Evolutionary conservation across 441 rosid species (phyloP).

Genomic region (Pelargonium cotyledonis): DNA sequence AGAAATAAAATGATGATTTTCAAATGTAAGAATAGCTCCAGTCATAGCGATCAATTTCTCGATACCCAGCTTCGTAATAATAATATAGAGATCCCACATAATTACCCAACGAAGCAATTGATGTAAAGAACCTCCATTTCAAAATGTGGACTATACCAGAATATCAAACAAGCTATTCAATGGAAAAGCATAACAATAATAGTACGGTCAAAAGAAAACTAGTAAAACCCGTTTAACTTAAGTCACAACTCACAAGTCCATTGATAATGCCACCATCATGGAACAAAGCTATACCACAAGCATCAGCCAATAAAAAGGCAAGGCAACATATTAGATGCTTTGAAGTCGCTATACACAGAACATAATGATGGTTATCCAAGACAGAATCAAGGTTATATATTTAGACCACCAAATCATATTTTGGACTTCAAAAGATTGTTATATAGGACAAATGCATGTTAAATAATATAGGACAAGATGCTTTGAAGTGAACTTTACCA

Average conservation of each 20-base stretch:
- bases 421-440: slow-evolving; percentile 4
- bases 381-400: too few species aligned
- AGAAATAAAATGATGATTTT: not conserved
- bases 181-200: not conserved
- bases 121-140: not conserved
- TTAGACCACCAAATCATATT: too few species aligned
- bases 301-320: not conserved
- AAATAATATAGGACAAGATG: not conserved
- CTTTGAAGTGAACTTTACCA: slow-evolving; percentile 36
- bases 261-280: not conserved
- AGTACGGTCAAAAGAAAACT: not conserved
- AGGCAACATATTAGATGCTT: not conserved
- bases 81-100: not conserved
- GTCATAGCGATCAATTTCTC: not conserved
- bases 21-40: not conserved
- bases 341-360: not conserved
- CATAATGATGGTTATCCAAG: too few species aligned
- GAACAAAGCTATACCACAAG: not conserved
- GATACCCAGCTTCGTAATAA: not conserved
- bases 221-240: not conserved
- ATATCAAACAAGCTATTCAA: not conserved
- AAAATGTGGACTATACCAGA: not conserved
- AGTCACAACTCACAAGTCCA: not conserved
- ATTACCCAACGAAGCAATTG: not conserved
- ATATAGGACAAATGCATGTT: slow-evolving; percentile 6